These are phyloP conservation scores for Protea cynaroides DNA, from an alignment of 164 flowering plant genomes.

Conservation along the genomic window DNA sequence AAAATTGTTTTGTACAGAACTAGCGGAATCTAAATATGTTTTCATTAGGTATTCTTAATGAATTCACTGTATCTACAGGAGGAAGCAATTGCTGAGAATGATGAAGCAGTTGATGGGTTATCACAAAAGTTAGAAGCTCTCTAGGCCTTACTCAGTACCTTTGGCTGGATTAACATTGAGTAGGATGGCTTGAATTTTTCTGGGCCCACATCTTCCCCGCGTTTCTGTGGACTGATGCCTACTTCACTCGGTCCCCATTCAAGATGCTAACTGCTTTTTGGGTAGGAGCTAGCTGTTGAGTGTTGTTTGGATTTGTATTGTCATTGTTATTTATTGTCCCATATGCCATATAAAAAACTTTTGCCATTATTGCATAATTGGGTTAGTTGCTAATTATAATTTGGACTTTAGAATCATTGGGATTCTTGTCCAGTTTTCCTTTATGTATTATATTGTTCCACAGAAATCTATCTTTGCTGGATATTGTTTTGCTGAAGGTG, in stretches of 20 bases:
- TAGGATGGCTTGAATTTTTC: background rate
- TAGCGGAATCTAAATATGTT: background rate
- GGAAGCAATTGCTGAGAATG: constrained; percentile 36
- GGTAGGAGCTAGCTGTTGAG: background rate
- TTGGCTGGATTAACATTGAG: background rate
- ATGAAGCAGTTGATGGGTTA: constrained; percentile 38
- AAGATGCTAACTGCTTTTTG: background rate
- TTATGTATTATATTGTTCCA: no score
- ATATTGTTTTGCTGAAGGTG: no score
- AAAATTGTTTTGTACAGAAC: no score
- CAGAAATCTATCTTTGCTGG: no score
- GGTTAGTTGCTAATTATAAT: no score
- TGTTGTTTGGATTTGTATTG: background rate
- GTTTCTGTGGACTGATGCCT: background rate
- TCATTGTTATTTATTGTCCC: background rate
- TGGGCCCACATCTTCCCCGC: background rate
- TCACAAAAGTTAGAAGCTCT: constrained; percentile 36
- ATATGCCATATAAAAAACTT: background rate
- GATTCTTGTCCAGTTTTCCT: no score
- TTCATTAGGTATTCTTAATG: background rate
- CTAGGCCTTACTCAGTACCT: background rate
- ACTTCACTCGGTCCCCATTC: background rate
- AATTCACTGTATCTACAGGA: constrained; percentile 16
- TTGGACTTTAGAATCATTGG: no score
- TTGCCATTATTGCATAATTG: no score